phyloP scores from a whole-genome alignment of 305 asterid species.

The Rubia tinctorum region DNA sequence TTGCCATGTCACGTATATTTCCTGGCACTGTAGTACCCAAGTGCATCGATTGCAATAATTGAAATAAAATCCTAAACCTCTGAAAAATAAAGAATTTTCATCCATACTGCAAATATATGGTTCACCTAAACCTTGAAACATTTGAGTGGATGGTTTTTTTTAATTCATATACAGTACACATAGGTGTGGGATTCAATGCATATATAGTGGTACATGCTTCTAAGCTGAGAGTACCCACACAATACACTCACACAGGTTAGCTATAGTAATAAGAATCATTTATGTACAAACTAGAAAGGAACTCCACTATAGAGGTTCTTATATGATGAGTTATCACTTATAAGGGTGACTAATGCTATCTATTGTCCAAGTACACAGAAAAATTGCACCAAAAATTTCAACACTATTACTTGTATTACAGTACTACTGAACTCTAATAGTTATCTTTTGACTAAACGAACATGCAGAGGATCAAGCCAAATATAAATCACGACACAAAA shows the following conservation, averaged over 20 bases:
- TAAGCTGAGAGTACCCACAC: background rate
- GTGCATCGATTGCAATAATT: background rate
- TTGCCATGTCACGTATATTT: background rate
- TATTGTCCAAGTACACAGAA: background rate
- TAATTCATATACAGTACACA: no score
- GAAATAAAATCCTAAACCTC: background rate
- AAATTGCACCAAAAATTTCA: conserved; percentile 5
- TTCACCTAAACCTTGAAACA: no score
- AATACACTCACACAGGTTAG: background rate
- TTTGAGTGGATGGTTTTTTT: no score
- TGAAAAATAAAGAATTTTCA: background rate
- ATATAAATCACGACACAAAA: background rate
- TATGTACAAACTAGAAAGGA: background rate
- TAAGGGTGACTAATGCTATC: background rate
- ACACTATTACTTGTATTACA: background rate
- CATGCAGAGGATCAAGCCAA: background rate
- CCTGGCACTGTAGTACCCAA: background rate
- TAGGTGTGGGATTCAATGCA: no score
- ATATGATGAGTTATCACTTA: background rate
- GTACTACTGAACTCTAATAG: background rate
- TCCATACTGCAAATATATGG: background rate
- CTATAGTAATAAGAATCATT: background rate
- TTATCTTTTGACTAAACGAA: background rate
- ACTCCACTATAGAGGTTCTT: background rate
- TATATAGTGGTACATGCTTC: background rate